Evolutionary conservation across 2,329 filamentous ascomycete species (phyloP).

Genomic region (Xylariaceae sp.): DNA sequence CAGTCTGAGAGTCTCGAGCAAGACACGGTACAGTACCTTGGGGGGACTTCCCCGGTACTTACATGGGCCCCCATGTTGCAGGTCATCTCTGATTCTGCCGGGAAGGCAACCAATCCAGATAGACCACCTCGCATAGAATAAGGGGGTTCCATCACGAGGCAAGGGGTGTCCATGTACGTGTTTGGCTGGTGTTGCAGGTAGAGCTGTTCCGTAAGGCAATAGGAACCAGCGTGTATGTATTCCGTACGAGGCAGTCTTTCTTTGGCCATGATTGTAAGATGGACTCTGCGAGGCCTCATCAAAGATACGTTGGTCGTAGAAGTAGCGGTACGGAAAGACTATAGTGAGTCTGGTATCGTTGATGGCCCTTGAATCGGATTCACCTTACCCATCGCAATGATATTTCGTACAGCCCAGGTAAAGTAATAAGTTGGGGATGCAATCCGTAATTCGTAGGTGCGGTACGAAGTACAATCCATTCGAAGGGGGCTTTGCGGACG

Average conservation of each 20-base stretch:
- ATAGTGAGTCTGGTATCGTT: not conserved
- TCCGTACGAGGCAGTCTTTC: slow-evolving; percentile 2
- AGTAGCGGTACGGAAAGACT: not conserved
- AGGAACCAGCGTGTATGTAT: slow-evolving; percentile 10
- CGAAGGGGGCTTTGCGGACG: slow-evolving; percentile 9
- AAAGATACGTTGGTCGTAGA: not conserved
- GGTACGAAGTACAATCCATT: not conserved
- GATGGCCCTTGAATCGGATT: not conserved
- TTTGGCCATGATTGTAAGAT: slow-evolving; percentile 1
- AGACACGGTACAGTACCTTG: slow-evolving; percentile 18
- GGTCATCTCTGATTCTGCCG: slow-evolving; percentile 19
- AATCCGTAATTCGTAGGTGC: no score
- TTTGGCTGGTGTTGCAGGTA: slow-evolving; percentile 12
- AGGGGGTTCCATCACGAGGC: slow-evolving; percentile 29
- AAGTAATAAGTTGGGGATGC: not conserved
- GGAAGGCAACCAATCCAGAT: slow-evolving; percentile 28
- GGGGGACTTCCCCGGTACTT: slow-evolving; percentile 24
- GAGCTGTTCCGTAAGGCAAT: slow-evolving; percentile 11
- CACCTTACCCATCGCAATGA: not conserved
- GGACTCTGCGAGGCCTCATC: not conserved
- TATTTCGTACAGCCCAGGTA: no score
- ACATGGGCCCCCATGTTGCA: slow-evolving; percentile 23
- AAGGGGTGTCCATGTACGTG: slow-evolving; percentile 26
- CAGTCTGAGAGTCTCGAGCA: slow-evolving; percentile 6
- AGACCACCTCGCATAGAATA: slow-evolving; percentile 21